Evolutionary conservation across 768 basidiomycete species (phyloP).

Genomic region (Tylopilus vinaceipallidus): DNA sequence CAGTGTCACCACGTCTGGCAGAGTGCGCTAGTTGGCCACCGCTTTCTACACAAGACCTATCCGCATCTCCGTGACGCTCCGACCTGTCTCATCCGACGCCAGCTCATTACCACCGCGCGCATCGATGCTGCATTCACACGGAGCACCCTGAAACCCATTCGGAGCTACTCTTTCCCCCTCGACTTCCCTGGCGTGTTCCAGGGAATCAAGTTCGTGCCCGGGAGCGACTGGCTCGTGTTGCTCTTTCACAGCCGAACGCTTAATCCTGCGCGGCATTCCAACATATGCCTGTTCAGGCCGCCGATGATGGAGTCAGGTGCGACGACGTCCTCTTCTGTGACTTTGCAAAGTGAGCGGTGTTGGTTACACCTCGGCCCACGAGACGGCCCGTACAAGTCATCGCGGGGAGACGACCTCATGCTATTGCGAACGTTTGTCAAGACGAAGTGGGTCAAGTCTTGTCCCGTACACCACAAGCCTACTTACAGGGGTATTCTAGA

Average conservation of each 20-base stretch:
- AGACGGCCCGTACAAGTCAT: conserved; percentile 31
- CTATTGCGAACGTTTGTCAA: conserved; percentile 28
- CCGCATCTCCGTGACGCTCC: conserved; percentile 23
- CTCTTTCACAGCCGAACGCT: conserved; percentile 32
- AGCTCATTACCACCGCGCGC: conserved; percentile 22
- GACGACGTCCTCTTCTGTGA: conserved; percentile 14
- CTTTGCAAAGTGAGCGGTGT: conserved; percentile 31
- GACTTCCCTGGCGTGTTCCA: conserved; percentile 32
- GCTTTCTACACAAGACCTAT: conserved; percentile 25
- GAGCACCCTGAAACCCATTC: conserved; percentile 12
- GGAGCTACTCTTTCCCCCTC: conserved; percentile 28
- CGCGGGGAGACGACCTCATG: conserved; percentile 29
- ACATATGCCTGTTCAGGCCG: conserved; percentile 28
- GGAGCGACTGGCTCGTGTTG: conserved; percentile 29
- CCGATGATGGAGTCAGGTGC: conserved; percentile 1
- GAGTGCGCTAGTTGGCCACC: conserved; percentile 21
- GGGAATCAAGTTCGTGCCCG: conserved; percentile 30
- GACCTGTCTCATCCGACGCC: conserved; percentile 21
- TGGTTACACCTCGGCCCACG: conserved; percentile 23
- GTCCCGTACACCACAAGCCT: not conserved
- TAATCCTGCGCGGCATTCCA: conserved; percentile 30
- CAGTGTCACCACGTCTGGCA: conserved; percentile 27
- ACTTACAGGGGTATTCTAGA: conserved; percentile 1
- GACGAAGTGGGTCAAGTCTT: conserved; percentile 19
- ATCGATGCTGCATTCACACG: conserved; percentile 23